Evolutionary conservation across 23 red algal species (phyloP).

Genomic region (Chondrus crispus): DNA sequence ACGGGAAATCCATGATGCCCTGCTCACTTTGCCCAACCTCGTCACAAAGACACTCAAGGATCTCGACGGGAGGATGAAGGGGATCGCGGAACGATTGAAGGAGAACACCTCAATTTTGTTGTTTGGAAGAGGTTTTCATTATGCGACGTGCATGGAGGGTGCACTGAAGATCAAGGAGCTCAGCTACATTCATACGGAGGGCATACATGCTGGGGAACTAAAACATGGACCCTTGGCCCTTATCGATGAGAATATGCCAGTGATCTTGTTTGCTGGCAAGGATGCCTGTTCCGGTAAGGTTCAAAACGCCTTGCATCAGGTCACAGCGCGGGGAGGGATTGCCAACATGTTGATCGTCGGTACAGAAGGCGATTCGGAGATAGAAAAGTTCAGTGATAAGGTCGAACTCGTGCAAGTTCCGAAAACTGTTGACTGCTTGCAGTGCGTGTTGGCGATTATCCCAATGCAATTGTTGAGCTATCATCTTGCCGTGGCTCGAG

Average conservation of each 20-base stretch:
- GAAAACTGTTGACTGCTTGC: constrained; percentile 87
- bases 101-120: constrained; percentile 77
- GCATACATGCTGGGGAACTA: constrained; percentile 96
- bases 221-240: constrained; percentile 97
- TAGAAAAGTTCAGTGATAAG: constrained; percentile 41
- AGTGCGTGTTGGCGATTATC: constrained; percentile 86
- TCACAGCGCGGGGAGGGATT: constrained; percentile 77
- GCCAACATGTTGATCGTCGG: constrained; percentile 91
- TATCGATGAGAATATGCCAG: constrained; percentile 95
- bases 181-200: constrained; percentile 97
- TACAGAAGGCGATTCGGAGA: constrained; percentile 67
- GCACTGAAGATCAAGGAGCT: constrained; percentile 98
- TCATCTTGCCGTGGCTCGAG: constrained; percentile 83
- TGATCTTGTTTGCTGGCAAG: constrained; percentile 84
- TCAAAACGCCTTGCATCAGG: constrained; percentile 92
- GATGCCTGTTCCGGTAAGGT: constrained; percentile 73
- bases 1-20: constrained; percentile 68
- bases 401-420: constrained; percentile 74
- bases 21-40: constrained; percentile 50
- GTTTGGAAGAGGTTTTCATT: constrained; percentile 94
- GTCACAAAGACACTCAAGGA: constrained; percentile 53
- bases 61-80: constrained; percentile 55
- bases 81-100: constrained; percentile 39
- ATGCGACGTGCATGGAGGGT: constrained; percentile 92
- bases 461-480: constrained; percentile 97